Conservation (phyloP, 2,329 filamentous ascomycete genomes). For the Fusarium sp. region DNA sequence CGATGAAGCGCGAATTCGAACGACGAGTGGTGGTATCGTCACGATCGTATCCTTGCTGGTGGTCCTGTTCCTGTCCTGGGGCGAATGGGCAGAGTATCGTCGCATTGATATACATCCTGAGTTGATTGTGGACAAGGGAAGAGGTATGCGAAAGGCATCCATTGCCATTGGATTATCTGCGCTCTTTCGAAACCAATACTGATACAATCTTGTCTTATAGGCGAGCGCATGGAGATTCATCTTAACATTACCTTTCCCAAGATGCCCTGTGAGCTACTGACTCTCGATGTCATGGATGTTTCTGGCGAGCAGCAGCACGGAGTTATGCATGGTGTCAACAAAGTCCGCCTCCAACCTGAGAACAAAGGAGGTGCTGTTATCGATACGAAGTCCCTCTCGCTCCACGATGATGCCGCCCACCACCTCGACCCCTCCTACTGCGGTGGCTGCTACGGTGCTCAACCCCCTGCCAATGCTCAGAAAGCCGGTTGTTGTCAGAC, state of each 20-base stretch:
- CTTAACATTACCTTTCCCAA: constrained; percentile 96
- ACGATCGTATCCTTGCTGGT: constrained; percentile 91
- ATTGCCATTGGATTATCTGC: not conserved
- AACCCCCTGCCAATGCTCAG: constrained; percentile 73
- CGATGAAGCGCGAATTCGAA: constrained; percentile 95
- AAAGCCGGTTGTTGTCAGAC: constrained; percentile 97
- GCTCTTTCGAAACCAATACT: constrained; percentile 28
- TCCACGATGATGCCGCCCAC: constrained; percentile 73
- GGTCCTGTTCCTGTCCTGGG: constrained; percentile 89
- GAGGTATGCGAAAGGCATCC: constrained; percentile 69
- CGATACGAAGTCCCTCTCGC: constrained; percentile 74
- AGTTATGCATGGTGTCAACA: constrained; percentile 91
- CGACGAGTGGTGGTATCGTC: constrained; percentile 93
- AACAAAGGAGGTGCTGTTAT: constrained; percentile 82
- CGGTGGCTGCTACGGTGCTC: constrained; percentile 90
- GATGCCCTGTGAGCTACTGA: constrained; percentile 93
- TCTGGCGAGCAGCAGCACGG: constrained; percentile 97
- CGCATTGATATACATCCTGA: constrained; percentile 89
- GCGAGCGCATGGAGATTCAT: constrained; percentile 99
- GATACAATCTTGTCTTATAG: constrained; percentile 56
- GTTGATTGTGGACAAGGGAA: constrained; percentile 93
- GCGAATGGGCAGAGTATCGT: constrained; percentile 96
- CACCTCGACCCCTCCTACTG: constrained; percentile 95
- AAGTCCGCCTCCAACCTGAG: constrained; percentile 81
- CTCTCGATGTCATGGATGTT: constrained; percentile 98